phyloP scores from a whole-genome alignment of 2,329 filamentous ascomycete species.

The Chalaropsis thielavioides region DNA sequence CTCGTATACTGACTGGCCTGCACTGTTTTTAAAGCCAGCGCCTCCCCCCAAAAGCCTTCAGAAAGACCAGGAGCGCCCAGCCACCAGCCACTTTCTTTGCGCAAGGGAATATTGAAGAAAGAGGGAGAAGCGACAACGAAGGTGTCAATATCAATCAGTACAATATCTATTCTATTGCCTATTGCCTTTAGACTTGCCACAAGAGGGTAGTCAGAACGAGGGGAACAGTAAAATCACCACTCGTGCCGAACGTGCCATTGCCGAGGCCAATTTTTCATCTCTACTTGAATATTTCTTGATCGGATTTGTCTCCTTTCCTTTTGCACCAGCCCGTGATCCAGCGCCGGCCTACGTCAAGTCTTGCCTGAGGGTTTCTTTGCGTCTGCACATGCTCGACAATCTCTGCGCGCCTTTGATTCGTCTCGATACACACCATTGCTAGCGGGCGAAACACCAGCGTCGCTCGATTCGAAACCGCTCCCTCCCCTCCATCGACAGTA shows the following conservation, averaged over 20 bases:
- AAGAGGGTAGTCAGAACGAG: background rate
- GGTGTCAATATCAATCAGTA: background rate
- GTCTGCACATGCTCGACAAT: background rate
- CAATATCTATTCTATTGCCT: background rate
- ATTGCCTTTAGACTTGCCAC: background rate
- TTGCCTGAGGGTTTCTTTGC: background rate
- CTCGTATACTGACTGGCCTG: conserved; percentile 11
- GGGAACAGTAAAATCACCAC: background rate
- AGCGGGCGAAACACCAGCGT: background rate
- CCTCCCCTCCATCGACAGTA: too few relatives aligned
- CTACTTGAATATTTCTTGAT: background rate
- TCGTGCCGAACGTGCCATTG: background rate
- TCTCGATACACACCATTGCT: background rate
- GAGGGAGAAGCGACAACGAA: background rate
- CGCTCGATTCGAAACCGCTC: background rate
- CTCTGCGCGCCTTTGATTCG: background rate
- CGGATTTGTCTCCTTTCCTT: background rate
- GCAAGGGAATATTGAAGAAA: conserved; percentile 4
- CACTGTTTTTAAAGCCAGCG: background rate
- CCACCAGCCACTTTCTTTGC: conserved; percentile 4
- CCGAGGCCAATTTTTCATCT: background rate
- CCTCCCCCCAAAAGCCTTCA: background rate
- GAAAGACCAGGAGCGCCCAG: conserved; percentile 4
- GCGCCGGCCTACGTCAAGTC: background rate
- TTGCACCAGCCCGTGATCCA: background rate